A percentile compares a stretch with the other conserved stretches of the same genome.
Conservation (phyloP, 1,284 basidiomycete genomes). For the Ganoderma lucidum region DNA sequence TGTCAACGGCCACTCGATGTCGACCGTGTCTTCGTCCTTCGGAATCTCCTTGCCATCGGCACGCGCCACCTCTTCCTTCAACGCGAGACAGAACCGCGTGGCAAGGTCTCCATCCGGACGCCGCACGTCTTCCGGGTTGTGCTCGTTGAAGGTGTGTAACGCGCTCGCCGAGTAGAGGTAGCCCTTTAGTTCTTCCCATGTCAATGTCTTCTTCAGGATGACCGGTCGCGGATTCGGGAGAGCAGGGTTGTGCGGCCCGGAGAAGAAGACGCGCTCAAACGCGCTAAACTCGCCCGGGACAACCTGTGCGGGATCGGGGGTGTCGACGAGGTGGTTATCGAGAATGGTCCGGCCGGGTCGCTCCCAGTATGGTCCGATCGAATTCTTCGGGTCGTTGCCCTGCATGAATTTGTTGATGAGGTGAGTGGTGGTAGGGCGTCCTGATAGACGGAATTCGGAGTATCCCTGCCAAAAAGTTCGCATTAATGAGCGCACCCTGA, state of each 20-base stretch:
- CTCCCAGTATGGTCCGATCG: slow-evolving; percentile 81
- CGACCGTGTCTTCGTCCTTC: slow-evolving; percentile 55
- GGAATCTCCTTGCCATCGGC: slow-evolving; percentile 43
- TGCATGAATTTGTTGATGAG: slow-evolving; percentile 70
- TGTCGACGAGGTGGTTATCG: slow-evolving; percentile 72
- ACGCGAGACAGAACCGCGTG: slow-evolving; percentile 62
- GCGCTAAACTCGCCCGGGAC: slow-evolving; percentile 47
- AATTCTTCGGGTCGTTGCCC: slow-evolving; percentile 58
- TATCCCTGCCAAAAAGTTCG: slow-evolving; percentile 64
- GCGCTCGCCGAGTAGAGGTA: slow-evolving; percentile 82
- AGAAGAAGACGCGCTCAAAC: slow-evolving; percentile 63
- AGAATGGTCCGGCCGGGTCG: slow-evolving; percentile 83
- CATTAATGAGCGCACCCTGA: neutral
- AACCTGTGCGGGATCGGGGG: slow-evolving; percentile 63
- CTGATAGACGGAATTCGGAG: slow-evolving; percentile 77
- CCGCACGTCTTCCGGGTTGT: slow-evolving; percentile 64
- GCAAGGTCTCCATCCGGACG: slow-evolving; percentile 67
- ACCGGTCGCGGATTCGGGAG: slow-evolving; percentile 57
- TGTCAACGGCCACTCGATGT: slow-evolving; percentile 80
- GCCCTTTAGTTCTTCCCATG: slow-evolving; percentile 67
- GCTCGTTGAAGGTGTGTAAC: slow-evolving; percentile 74
- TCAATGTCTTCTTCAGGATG: slow-evolving; percentile 68
- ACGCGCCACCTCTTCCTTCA: slow-evolving; percentile 55
- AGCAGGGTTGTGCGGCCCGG: slow-evolving; percentile 56
- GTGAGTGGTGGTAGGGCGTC: slow-evolving; percentile 63